Percentiles rank a stretch among this genome's conserved stretches.
Conservation (phyloP, 768 basidiomycete genomes). For the Lenzites betulinus region DNA sequence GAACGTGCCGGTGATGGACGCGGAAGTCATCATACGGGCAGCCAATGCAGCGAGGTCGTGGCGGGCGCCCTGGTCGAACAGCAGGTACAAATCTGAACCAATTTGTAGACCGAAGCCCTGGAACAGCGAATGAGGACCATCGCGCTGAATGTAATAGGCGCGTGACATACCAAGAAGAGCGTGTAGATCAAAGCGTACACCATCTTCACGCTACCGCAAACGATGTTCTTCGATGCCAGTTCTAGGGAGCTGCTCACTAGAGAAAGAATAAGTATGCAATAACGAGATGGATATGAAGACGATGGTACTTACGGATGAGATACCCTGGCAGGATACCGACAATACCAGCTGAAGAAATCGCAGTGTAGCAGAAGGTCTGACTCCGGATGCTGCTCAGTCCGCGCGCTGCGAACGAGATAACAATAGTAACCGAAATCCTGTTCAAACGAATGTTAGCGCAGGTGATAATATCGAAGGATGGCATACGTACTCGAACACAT, state of each 20-base stretch:
- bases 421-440: constrained; percentile 81
- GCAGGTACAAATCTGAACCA: constrained; percentile 77
- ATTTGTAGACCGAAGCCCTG: constrained; percentile 80
- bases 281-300: constrained; percentile 8
- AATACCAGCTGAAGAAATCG: constrained; percentile 85
- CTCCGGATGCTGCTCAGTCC: constrained; percentile 78
- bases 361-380: constrained; percentile 87
- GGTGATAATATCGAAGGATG: background rate
- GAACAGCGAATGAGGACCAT: background rate
- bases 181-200: constrained; percentile 89
- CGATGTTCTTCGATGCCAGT: constrained; percentile 82
- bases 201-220: constrained; percentile 85
- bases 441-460: background rate
- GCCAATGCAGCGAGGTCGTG: constrained; percentile 55
- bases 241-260: constrained; percentile 80
- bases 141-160: background rate
- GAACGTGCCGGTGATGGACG: constrained; percentile 68
- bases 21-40: constrained; percentile 47
- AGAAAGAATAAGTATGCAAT: constrained; percentile 17
- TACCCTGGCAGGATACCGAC: constrained; percentile 91
- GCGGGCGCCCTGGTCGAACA: constrained; percentile 63
- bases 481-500: constrained; percentile 82
- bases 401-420: constrained; percentile 80
- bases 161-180: constrained; percentile 52
- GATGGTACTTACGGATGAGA: constrained; percentile 60